A percentile compares a stretch with the other conserved stretches of the same genome.
Evolutionary conservation across 768 basidiomycete genomes (phyloP).

Genomic region (Termitomyces titanicus): DNA sequence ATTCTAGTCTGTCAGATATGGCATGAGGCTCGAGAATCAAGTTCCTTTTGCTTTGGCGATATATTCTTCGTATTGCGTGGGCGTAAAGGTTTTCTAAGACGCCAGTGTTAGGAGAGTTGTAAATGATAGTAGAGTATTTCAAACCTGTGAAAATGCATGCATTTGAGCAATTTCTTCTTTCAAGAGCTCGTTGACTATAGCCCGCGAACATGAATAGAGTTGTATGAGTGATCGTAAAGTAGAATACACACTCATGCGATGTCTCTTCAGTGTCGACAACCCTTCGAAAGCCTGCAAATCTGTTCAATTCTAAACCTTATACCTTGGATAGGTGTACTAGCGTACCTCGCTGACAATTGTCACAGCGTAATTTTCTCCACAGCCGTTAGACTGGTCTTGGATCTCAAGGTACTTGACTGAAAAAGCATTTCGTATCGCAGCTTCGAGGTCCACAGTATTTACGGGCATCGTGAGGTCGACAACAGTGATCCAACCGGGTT

Average conservation of each 20-base stretch:
- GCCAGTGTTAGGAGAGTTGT: background rate
- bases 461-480: slow-evolving; percentile 52
- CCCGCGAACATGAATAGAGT: background rate
- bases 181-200: slow-evolving; percentile 69
- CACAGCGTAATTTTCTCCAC: slow-evolving; percentile 75
- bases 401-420: slow-evolving; percentile 68
- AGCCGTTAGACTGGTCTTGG: slow-evolving; percentile 74
- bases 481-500: no score
- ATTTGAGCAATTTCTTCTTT: slow-evolving; percentile 74
- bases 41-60: slow-evolving; percentile 4
- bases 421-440: slow-evolving; percentile 58
- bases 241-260: slow-evolving; percentile 54
- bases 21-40: background rate
- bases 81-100: slow-evolving; percentile 68
- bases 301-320: background rate
- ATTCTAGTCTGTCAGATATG: background rate
- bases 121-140: slow-evolving; percentile 4
- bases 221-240: background rate
- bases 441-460: slow-evolving; percentile 50
- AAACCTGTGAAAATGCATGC: slow-evolving; percentile 88
- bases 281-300: slow-evolving; percentile 64
- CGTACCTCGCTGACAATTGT: slow-evolving; percentile 73
- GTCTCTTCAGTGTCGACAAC: slow-evolving; percentile 74
- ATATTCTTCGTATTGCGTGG: slow-evolving; percentile 54
- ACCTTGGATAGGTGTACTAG: background rate